phyloP scores from a whole-genome alignment of 1,284 basidiomycete species.

The Sporisorium sorghi region DNA sequence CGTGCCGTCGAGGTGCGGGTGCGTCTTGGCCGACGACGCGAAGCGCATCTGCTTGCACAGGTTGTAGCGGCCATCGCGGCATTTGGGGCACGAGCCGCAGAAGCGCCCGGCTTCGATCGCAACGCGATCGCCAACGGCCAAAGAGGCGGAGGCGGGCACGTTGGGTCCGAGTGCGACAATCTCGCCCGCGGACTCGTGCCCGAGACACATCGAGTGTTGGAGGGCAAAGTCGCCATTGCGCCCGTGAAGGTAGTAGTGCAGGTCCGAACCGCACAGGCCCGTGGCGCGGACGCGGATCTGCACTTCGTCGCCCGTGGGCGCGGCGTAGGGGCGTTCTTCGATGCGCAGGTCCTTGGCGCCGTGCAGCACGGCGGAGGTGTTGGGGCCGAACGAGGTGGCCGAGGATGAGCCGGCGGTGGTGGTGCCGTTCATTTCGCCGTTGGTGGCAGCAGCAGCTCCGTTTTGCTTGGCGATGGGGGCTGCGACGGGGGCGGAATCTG shows the following conservation, averaged over 20 bases:
- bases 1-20: slow-evolving; percentile 92
- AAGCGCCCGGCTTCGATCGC: slow-evolving; percentile 92
- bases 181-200: slow-evolving; percentile 89
- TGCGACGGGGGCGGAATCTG: slow-evolving; percentile 16
- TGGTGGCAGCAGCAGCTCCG: slow-evolving; percentile 5
- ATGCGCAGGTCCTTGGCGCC: slow-evolving; percentile 72
- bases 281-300: slow-evolving; percentile 83
- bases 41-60: slow-evolving; percentile 88
- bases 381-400: slow-evolving; percentile 33
- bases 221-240: slow-evolving; percentile 93
- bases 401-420: slow-evolving; percentile 1
- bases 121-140: slow-evolving; percentile 86
- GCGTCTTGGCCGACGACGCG: slow-evolving; percentile 87
- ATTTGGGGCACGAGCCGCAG: slow-evolving; percentile 76
- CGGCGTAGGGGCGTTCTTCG: slow-evolving; percentile 77
- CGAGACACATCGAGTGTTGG: slow-evolving; percentile 81
- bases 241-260: slow-evolving; percentile 63
- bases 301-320: slow-evolving; percentile 76
- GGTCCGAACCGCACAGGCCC: slow-evolving; percentile 80
- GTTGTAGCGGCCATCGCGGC: slow-evolving; percentile 85
- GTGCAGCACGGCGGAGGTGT: slow-evolving; percentile 69
- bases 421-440: slow-evolving; percentile 35
- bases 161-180: slow-evolving; percentile 76
- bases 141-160: slow-evolving; percentile 71
- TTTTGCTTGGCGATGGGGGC: slow-evolving; percentile 22